Percentiles rank a stretch among this genome's conserved stretches.
Conservation (phyloP, 371 early-diverging fungal genomes). For the Dichotomocladium elegans region DNA sequence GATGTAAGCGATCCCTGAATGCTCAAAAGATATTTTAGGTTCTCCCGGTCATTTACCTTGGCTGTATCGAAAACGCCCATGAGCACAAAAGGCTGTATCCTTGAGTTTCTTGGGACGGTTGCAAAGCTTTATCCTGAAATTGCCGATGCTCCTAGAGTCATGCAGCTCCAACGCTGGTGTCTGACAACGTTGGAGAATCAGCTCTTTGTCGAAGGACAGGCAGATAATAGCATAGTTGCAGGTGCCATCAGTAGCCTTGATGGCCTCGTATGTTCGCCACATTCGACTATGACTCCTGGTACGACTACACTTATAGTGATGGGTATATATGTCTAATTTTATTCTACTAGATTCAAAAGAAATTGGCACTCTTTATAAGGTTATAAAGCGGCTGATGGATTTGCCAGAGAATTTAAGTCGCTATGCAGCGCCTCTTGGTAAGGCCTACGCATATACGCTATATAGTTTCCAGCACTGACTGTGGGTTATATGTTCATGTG, state of each 20-base stretch:
- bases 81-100: conserved; percentile 42
- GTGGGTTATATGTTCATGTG: conserved; percentile 3
- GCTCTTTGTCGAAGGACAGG: conserved; percentile 20
- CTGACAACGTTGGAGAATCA: conserved; percentile 31
- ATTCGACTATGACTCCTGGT: conserved; percentile 2
- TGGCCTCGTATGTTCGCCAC: conserved; percentile 25
- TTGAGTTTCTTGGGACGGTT: conserved; percentile 45
- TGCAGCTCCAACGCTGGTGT: conserved; percentile 35
- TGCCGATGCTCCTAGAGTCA: conserved; percentile 12
- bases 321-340: neutral
- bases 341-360: conserved; percentile 17
- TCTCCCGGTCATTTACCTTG: conserved; percentile 10
- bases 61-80: conserved; percentile 5
- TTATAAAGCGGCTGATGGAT: conserved; percentile 32
- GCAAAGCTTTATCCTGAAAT: conserved; percentile 28
- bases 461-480: neutral
- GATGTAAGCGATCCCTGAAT: neutral
- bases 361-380: conserved; percentile 22
- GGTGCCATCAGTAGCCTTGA: conserved; percentile 44
- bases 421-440: conserved; percentile 47
- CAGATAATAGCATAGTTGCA: conserved; percentile 25
- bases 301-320: neutral
- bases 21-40: conserved; percentile 6
- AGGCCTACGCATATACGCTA: neutral
- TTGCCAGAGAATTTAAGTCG: conserved; percentile 43